These are phyloP conservation scores for Euphrasia arctica DNA, from an alignment of 305 asterid genomes.

Conservation along the genomic window DNA sequence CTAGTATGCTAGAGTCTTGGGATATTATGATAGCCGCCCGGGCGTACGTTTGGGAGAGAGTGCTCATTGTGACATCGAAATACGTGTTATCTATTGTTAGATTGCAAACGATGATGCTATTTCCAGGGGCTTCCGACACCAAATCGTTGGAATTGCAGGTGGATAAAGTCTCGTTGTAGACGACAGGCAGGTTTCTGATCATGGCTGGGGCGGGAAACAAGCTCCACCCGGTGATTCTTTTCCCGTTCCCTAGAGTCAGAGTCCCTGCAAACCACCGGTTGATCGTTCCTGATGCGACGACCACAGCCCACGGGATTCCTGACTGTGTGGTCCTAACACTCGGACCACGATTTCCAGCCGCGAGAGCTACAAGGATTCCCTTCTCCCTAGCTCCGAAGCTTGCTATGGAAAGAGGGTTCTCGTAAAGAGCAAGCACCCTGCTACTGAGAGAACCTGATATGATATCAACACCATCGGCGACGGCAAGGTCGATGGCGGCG, in stretches of 20 bases:
- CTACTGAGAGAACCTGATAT: constrained; percentile 24
- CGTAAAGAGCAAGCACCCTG: constrained; percentile 8
- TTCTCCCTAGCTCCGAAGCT: constrained; percentile 35
- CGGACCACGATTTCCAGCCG: constrained; percentile 35
- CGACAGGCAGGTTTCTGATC: constrained; percentile 29
- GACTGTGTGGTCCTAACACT: constrained; percentile 20
- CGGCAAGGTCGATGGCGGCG: constrained; percentile 38
- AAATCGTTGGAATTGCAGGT: constrained; percentile 23
- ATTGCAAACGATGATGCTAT: constrained; percentile 39
- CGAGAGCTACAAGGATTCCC: constrained; percentile 23
- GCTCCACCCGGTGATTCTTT: constrained; percentile 39
- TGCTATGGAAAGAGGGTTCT: constrained; percentile 36
- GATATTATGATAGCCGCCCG: constrained; percentile 26
- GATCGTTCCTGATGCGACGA: constrained; percentile 43
- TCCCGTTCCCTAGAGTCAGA: constrained; percentile 40
- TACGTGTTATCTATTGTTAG: neutral
- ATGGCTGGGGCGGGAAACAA: constrained; percentile 35
- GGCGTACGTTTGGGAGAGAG: constrained; percentile 13
- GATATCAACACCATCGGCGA: constrained; percentile 41
- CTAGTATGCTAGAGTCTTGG: constrained; percentile 13
- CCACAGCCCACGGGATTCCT: constrained; percentile 48
- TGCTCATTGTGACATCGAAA: neutral
- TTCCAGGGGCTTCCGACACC: constrained; percentile 22
- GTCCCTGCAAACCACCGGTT: constrained; percentile 49
- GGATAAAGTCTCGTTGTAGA: constrained; percentile 33